A percentile compares a stretch with the other conserved stretches of the same genome.
Evolutionary conservation across 2,329 filamentous ascomycete genomes (phyloP).

Genomic region (Boeremia lycopersici): DNA sequence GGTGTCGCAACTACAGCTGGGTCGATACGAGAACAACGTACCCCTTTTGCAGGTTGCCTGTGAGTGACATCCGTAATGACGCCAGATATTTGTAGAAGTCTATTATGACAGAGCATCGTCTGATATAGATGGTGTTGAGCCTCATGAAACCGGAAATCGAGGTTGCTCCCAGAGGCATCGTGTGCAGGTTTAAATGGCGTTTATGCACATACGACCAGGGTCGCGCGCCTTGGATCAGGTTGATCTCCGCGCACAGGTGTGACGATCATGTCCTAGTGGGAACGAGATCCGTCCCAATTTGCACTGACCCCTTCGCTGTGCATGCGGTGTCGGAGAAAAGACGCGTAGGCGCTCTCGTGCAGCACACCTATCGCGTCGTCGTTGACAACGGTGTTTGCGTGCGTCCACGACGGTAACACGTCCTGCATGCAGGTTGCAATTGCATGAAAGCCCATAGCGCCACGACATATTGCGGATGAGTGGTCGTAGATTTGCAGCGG

Average conservation of each 20-base stretch:
- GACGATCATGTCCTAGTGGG: conserved; percentile 24
- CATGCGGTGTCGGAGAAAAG: conserved; percentile 17
- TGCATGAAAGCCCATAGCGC: conserved; percentile 6
- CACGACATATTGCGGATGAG: conserved; percentile 13
- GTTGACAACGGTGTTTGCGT: conserved; percentile 13
- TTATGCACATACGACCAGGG: conserved; percentile 18
- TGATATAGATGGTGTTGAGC: conserved; percentile 2
- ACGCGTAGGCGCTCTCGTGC: conserved; percentile 8
- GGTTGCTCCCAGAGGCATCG: conserved; percentile 18
- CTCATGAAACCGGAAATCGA: conserved; percentile 21
- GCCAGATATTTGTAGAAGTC: conserved; percentile 3
- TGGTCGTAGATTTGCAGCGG: conserved; percentile 11
- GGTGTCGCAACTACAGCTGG: not conserved
- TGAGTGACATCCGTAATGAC: conserved; percentile 6
- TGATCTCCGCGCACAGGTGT: conserved; percentile 14
- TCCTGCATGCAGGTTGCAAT: not conserved
- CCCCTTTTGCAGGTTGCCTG: conserved; percentile 1
- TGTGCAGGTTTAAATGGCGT: conserved; percentile 15
- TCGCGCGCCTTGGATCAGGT: conserved; percentile 13
- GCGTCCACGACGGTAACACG: conserved; percentile 12
- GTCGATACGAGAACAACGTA: not conserved
- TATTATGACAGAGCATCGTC: not conserved
- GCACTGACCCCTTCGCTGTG: conserved; percentile 18
- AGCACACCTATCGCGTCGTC: conserved; percentile 5
- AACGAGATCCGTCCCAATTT: conserved; percentile 11